phyloP scores from a whole-genome alignment of 768 basidiomycete genomes.

The Fomitopsis pulvina region DNA sequence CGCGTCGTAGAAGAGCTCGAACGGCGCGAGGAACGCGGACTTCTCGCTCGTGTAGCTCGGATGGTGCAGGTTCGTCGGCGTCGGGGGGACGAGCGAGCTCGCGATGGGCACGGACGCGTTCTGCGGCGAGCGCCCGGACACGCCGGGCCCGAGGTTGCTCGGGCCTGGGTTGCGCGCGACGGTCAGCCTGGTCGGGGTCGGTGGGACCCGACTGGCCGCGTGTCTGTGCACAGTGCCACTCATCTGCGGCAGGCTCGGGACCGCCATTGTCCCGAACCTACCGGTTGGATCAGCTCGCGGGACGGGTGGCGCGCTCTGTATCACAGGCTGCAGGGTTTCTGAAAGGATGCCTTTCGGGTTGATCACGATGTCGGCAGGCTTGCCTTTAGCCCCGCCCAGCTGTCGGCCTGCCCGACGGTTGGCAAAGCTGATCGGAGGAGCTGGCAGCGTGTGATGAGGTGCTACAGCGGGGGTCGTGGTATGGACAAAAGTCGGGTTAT shows the following conservation, averaged over 20 bases:
- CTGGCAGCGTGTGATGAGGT: slow-evolving; percentile 44
- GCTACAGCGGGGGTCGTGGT: slow-evolving; percentile 20
- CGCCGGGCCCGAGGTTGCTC: slow-evolving; percentile 13
- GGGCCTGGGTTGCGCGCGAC: slow-evolving; percentile 32
- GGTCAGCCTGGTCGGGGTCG: slow-evolving; percentile 61
- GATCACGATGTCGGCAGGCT: slow-evolving; percentile 77
- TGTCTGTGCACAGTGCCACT: slow-evolving; percentile 32
- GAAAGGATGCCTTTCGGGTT: slow-evolving; percentile 53
- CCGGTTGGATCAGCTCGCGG: slow-evolving; percentile 36
- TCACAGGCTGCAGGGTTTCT: slow-evolving; percentile 56
- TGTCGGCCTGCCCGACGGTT: slow-evolving; percentile 63
- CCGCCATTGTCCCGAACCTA: slow-evolving; percentile 48
- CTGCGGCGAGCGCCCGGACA: slow-evolving; percentile 42
- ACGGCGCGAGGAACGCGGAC: slow-evolving; percentile 74
- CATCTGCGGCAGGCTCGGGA: slow-evolving; percentile 57
- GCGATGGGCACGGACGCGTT: slow-evolving; percentile 64
- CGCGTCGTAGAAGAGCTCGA: slow-evolving; percentile 80
- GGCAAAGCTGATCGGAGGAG: slow-evolving; percentile 73
- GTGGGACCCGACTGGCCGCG: slow-evolving; percentile 57
- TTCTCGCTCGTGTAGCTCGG: slow-evolving; percentile 59
- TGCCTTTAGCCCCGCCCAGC: slow-evolving; percentile 50
- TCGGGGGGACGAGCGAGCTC: slow-evolving; percentile 57
- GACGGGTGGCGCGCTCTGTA: slow-evolving; percentile 73
- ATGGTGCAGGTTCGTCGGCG: slow-evolving; percentile 58
- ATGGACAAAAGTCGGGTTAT: slow-evolving; percentile 17